These are phyloP conservation scores for Euphorbia tirucalli DNA, from an alignment of 345 rosid genomes.

Conservation along the genomic window DNA sequence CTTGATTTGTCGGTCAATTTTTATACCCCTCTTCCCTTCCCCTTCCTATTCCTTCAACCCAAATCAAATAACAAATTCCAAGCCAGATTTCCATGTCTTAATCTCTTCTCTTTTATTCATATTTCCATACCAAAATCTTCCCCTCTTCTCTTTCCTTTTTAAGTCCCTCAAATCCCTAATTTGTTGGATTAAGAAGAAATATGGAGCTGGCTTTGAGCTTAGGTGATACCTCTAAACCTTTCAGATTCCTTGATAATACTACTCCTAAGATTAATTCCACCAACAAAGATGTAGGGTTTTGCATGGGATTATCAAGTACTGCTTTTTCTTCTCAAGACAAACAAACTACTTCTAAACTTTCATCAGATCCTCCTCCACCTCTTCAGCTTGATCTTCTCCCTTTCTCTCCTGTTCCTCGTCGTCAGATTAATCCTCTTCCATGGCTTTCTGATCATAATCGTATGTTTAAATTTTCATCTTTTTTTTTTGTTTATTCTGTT, in stretches of 20 bases:
- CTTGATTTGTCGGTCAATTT: constrained; percentile 67
- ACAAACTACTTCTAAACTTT: constrained; percentile 3
- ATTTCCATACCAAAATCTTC: not conserved
- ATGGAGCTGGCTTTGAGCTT: constrained; percentile 92
- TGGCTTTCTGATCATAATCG: constrained; percentile 57
- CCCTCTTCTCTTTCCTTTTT: constrained; percentile 4
- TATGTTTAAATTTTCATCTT: constrained; percentile 21
- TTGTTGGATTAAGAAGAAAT: not conserved
- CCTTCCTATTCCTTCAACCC: too few species aligned
- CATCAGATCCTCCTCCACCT: constrained; percentile 56
- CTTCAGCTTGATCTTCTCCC: constrained; percentile 70
- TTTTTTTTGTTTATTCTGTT: not conserved
- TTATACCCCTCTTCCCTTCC: constrained; percentile 12
- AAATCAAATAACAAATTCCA: too few species aligned
- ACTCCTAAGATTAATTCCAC: constrained; percentile 29
- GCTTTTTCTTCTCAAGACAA: constrained; percentile 28
- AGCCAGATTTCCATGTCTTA: not conserved
- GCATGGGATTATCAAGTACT: constrained; percentile 59
- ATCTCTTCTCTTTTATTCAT: too few species aligned
- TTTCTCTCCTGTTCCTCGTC: constrained; percentile 49
- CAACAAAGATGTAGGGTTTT: constrained; percentile 55
- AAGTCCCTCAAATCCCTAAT: constrained; percentile 6
- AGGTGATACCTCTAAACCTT: constrained; percentile 66
- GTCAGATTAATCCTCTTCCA: constrained; percentile 51
- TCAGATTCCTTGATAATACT: constrained; percentile 55